Conservation (phyloP, 805 yeast species). For the Ogataea methanolica region DNA sequence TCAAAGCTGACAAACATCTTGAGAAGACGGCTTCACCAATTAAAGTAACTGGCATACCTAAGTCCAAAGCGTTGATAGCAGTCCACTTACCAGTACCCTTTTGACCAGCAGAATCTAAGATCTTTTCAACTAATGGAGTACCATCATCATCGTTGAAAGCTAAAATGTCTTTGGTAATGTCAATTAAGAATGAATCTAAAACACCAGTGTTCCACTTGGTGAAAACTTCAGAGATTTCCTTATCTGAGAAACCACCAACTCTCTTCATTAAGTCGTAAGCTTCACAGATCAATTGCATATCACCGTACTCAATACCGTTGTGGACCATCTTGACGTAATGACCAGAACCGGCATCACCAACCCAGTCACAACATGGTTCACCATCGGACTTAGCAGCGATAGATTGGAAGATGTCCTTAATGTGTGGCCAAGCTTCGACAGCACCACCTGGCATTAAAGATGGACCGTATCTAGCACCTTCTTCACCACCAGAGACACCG, state of each 20-base stretch:
- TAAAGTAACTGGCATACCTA: slow-evolving; percentile 97
- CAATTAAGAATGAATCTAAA: slow-evolving; percentile 92
- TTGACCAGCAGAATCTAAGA: slow-evolving; percentile 96
- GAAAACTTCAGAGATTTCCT: slow-evolving; percentile 91
- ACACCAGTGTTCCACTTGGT: slow-evolving; percentile 96
- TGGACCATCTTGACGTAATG: slow-evolving; percentile 99
- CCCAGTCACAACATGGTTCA: slow-evolving; percentile 99
- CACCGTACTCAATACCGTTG: slow-evolving; percentile 99
- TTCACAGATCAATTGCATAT: slow-evolving; percentile 98
- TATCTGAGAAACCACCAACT: slow-evolving; percentile 83
- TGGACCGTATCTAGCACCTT: slow-evolving; percentile 99
- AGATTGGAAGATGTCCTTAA: slow-evolving; percentile 93
- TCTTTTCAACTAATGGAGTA: slow-evolving; percentile 91
- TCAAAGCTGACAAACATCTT: slow-evolving; percentile 91
- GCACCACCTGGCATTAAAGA: slow-evolving; percentile 99
- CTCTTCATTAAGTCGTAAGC: slow-evolving; percentile 96
- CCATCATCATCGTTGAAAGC: slow-evolving; percentile 87
- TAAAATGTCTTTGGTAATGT: slow-evolving; percentile 93
- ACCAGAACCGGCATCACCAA: slow-evolving; percentile 98
- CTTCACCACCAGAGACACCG: slow-evolving; percentile 99
- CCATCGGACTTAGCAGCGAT: slow-evolving; percentile 96
- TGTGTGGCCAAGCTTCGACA: slow-evolving; percentile 97
- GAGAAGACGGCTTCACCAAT: slow-evolving; percentile 99
- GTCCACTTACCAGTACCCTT: slow-evolving; percentile 99
- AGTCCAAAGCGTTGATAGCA: slow-evolving; percentile 94